phyloP scores from a whole-genome alignment of 2,329 filamentous ascomycete genomes.

The Alternaria triticimaculans region DNA sequence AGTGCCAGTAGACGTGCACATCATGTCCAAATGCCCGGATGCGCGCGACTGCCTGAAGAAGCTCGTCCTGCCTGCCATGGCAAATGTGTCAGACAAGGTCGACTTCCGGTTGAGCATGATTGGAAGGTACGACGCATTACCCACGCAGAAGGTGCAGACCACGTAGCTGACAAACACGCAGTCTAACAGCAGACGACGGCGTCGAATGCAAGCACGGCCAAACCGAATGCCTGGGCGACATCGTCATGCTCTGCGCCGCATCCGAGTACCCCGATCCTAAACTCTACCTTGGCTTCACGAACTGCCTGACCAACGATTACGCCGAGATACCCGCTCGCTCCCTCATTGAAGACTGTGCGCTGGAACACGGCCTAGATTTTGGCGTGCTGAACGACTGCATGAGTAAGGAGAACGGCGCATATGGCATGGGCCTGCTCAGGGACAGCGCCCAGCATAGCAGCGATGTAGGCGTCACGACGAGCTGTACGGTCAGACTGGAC shows the following conservation, averaged over 20 bases:
- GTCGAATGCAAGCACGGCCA: slow-evolving; percentile 90
- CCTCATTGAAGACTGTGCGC: slow-evolving; percentile 85
- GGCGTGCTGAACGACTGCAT: slow-evolving; percentile 81
- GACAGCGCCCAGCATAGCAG: slow-evolving; percentile 70
- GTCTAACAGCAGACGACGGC: slow-evolving; percentile 76
- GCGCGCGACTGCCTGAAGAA: slow-evolving; percentile 81
- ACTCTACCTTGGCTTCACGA: slow-evolving; percentile 88
- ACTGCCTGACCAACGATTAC: slow-evolving; percentile 84
- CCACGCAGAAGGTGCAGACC: not conserved
- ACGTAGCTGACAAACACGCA: slow-evolving; percentile 25
- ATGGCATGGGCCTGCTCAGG: slow-evolving; percentile 71
- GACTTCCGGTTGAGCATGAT: slow-evolving; percentile 93
- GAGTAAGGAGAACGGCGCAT: slow-evolving; percentile 74
- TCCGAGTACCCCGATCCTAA: slow-evolving; percentile 84
- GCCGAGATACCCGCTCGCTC: slow-evolving; percentile 74
- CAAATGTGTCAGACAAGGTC: slow-evolving; percentile 79
- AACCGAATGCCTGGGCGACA: slow-evolving; percentile 90
- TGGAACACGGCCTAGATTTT: slow-evolving; percentile 90
- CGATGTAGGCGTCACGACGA: slow-evolving; percentile 54
- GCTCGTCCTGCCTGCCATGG: slow-evolving; percentile 86
- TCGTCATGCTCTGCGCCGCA: slow-evolving; percentile 89
- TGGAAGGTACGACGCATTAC: slow-evolving; percentile 65
- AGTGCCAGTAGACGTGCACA: slow-evolving; percentile 89
- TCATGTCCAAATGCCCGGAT: slow-evolving; percentile 95
- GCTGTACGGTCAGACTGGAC: slow-evolving; percentile 68